phyloP scores from a whole-genome alignment of 345 rosid genomes.

The Salix caprea region DNA sequence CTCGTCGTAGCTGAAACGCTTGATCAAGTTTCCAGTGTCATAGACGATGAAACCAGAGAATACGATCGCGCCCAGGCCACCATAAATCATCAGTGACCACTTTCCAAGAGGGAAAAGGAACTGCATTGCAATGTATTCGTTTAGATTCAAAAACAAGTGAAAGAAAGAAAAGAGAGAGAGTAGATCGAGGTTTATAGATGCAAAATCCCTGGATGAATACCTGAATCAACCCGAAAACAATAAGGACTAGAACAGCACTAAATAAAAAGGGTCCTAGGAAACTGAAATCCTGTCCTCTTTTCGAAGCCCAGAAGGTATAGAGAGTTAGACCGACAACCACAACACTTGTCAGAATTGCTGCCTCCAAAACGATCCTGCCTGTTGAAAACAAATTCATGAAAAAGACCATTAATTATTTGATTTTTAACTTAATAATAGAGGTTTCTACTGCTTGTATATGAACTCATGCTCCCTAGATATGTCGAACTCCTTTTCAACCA shows the following conservation, averaged over 20 bases:
- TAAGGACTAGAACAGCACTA: background rate
- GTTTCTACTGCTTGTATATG: no score
- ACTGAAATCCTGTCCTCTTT: constrained; percentile 13
- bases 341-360: constrained; percentile 2
- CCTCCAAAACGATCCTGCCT: constrained; percentile 13
- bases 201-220: background rate
- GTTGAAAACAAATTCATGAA: background rate
- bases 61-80: constrained; percentile 3
- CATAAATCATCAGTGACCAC: background rate
- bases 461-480: no score
- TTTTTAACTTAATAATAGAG: no score
- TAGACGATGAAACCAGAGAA: constrained; percentile 18
- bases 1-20: constrained; percentile 9
- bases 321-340: constrained; percentile 2
- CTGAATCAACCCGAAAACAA: constrained; percentile 9
- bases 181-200: background rate
- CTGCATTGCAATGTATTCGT: background rate
- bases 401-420: background rate
- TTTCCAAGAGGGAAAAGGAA: constrained; percentile 7
- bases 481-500: no score
- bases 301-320: constrained; percentile 20
- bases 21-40: constrained; percentile 10
- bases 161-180: background rate
- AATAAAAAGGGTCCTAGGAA: constrained; percentile 18
- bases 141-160: no score